Conservation (phyloP, 169 alveolate genomes). For the Eimeria acervulina region DNA sequence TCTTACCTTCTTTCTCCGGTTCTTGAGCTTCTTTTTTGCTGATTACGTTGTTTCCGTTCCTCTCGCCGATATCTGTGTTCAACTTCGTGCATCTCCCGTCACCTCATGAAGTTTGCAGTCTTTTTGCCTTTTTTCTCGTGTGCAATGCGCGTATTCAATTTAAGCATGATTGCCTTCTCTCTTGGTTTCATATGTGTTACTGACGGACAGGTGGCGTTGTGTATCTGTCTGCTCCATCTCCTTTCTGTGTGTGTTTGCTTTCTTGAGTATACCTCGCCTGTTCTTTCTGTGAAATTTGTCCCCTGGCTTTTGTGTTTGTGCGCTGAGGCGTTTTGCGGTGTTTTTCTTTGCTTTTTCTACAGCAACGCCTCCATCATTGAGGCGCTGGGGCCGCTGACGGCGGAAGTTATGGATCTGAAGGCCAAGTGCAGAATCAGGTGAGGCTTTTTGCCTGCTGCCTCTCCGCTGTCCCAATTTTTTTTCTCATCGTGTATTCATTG, state of each 20-base stretch:
- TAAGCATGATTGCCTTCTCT: not conserved
- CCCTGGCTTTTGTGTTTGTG: not conserved
- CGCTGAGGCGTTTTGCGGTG: not conserved
- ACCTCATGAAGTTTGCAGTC: not conserved
- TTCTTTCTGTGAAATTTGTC: not conserved
- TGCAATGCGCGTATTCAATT: not conserved
- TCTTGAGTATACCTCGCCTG: not conserved
- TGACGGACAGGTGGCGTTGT: not conserved
- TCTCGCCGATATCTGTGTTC: not conserved
- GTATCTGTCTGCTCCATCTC: not conserved
- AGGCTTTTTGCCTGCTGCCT: not conserved
- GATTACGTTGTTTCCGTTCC: not conserved
- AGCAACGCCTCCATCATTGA: slow-evolving; percentile 53
- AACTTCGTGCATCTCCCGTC: not conserved
- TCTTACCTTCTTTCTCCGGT: not conserved
- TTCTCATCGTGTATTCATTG: not conserved
- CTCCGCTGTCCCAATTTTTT: not conserved
- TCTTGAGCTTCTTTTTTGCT: not conserved
- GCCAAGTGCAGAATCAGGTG: slow-evolving; percentile 71
- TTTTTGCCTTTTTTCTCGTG: not conserved
- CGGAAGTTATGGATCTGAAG: slow-evolving; percentile 62
- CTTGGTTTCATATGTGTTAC: not conserved
- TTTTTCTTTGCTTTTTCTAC: not conserved
- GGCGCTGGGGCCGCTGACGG: slow-evolving; percentile 69
- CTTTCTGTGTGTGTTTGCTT: not conserved